A percentile compares a stretch with the other conserved stretches of the same genome.
These are phyloP conservation scores for Picochlorum sp. DNA, from an alignment of 139 green algal genomes.

Conservation along the genomic window DNA sequence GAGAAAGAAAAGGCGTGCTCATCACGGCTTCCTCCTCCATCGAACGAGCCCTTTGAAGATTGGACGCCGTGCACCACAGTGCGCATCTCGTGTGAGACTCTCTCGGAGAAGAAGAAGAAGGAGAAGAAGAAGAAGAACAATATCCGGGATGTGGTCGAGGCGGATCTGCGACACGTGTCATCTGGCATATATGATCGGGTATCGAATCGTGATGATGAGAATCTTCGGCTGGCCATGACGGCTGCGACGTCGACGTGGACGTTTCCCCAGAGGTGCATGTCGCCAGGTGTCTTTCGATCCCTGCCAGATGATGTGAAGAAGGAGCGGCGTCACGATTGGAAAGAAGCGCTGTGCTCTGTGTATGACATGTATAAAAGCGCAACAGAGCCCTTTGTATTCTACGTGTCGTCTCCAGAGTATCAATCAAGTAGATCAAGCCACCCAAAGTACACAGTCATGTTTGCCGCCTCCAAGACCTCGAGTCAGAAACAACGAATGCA, in stretches of 20 bases:
- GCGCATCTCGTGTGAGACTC: too few species aligned
- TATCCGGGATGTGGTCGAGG: too few species aligned
- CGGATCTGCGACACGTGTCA: too few species aligned
- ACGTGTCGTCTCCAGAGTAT: conserved; percentile 22
- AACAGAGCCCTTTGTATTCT: conserved; percentile 33
- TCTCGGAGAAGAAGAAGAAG: too few species aligned
- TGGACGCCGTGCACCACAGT: too few species aligned
- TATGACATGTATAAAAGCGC: conserved; percentile 31
- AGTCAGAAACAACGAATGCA: conserved; percentile 23
- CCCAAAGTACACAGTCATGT: conserved; percentile 34
- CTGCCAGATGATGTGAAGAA: conserved; percentile 9
- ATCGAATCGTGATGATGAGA: too few species aligned
- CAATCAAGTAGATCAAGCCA: conserved; percentile 11
- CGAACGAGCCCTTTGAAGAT: too few species aligned
- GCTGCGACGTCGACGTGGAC: conserved; percentile 36
- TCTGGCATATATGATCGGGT: too few species aligned
- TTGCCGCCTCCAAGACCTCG: conserved; percentile 34
- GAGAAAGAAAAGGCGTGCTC: too few species aligned
- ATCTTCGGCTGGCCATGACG: conserved; percentile 20
- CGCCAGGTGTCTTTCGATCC: neutral
- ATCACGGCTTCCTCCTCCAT: too few species aligned
- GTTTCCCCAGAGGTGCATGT: conserved; percentile 22
- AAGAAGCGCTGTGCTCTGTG: conserved; percentile 34
- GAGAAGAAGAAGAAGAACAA: too few species aligned
- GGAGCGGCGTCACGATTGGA: conserved; percentile 31